A percentile compares a stretch with the other conserved stretches of the same genome.
These are phyloP conservation scores for Cryptococcus jaspeensis DNA, from an alignment of 1,284 basidiomycete genomes.

Conservation along the genomic window DNA sequence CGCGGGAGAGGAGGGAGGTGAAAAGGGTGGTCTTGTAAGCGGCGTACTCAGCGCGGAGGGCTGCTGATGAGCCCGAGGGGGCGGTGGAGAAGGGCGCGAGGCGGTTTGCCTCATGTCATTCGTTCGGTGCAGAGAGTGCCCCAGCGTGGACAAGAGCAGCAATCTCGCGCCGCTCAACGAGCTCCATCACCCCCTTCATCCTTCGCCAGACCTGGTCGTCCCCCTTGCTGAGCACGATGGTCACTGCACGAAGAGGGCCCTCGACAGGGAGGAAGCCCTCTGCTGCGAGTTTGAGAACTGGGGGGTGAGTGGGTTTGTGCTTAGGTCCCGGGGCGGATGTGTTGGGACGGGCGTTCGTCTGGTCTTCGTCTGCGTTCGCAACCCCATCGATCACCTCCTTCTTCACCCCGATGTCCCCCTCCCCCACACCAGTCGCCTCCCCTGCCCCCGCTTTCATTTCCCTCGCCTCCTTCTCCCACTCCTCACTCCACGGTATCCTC, in stretches of 20 bases:
- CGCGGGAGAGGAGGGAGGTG: constrained; percentile 23
- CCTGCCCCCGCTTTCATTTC: too few species aligned
- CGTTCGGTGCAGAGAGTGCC: neutral
- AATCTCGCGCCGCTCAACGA: constrained; percentile 32
- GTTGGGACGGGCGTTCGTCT: neutral
- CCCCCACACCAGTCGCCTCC: too few species aligned
- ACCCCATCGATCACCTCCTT: neutral
- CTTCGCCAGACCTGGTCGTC: constrained; percentile 34
- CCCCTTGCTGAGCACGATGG: constrained; percentile 34
- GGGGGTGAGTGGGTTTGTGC: neutral
- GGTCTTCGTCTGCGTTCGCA: neutral
- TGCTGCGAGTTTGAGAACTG: constrained; percentile 37
- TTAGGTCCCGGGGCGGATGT: too few species aligned
- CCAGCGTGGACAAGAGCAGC: constrained; percentile 12
- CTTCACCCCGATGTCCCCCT: too few species aligned
- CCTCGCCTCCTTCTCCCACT: neutral
- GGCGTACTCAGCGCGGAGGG: constrained; percentile 16
- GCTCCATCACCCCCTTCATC: constrained; percentile 30
- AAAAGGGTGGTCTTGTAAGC: constrained; percentile 27
- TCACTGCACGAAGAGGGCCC: constrained; percentile 32
- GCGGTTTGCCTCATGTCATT: neutral
- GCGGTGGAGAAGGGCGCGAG: neutral
- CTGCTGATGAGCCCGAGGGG: neutral
- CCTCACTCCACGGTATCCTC: constrained; percentile 27
- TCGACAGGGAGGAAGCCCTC: constrained; percentile 31